These are phyloP conservation scores for Solanum arcanum DNA, from an alignment of 257 asterid genomes.

Conservation along the genomic window DNA sequence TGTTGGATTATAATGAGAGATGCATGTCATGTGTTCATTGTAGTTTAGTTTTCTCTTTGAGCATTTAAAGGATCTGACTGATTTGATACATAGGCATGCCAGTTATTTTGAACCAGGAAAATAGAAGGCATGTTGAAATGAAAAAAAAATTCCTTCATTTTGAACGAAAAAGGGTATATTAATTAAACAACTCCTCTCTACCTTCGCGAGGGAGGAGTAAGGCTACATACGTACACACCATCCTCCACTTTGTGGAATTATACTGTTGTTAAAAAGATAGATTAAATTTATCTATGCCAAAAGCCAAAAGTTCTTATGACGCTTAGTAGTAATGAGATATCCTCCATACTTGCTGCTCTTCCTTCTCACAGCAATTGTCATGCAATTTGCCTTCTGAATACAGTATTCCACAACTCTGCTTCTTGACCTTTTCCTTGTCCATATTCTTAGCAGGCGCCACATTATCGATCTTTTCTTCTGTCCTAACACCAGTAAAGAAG, in stretches of 20 bases:
- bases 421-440: conserved; percentile 23
- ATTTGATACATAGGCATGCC: not conserved
- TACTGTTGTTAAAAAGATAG: not conserved
- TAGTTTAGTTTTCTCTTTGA: not conserved
- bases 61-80: not conserved
- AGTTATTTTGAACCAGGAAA: not conserved
- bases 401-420: conserved; percentile 50
- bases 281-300: conserved; percentile 26
- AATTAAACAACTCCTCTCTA: not conserved
- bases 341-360: conserved; percentile 71
- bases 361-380: conserved; percentile 83
- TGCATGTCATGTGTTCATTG: not conserved
- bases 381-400: conserved; percentile 67
- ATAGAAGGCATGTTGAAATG: not conserved
- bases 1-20: not conserved
- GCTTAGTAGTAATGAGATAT: conserved; percentile 75
- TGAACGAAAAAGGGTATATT: not conserved
- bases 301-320: conserved; percentile 92
- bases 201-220: not conserved
- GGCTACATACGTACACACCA: not conserved
- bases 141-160: not conserved
- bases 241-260: not conserved
- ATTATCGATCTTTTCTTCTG: conserved; percentile 41
- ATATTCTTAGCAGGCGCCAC: conserved; percentile 45
- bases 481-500: conserved; percentile 60